Base-by-base conservation (phyloP, 2,329 filamentous ascomycete genomes). In the Coniochaeta prunicola region DNA sequence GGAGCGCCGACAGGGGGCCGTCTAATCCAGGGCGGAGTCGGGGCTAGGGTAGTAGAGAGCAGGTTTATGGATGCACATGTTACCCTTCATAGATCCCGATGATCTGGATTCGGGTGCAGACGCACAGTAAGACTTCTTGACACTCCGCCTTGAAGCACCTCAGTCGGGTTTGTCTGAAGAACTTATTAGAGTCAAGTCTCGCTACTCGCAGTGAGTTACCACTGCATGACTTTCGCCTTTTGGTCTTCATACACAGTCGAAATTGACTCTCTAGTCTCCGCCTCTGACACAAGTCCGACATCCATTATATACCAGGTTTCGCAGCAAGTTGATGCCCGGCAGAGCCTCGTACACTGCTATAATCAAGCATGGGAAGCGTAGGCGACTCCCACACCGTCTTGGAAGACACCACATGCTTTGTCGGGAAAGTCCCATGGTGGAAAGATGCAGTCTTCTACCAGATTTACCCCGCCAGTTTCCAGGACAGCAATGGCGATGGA, bases 381-480 rank as follows among this genome's bases (percentile, higher is more conserved):
- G 53, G 45, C 24, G n/a, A 55, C 33, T 21, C 24, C 12, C n/a
- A 33, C 19, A 12, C 53, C 30, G 30, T 36, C 2, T 12, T 17
- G 15, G 53, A 73, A 54, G 59, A 66, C 3, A 60, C 68, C 3
- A 69, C 70, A 38, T 66, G 65, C 17, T 69, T 64, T 59, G 63
- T 70, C 3, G 71, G 70, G 58, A 73, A 70, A 28, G 63, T 73
- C 33, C 69, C 73, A 0, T 79, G 74, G 74, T 79, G 77, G 77
- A 79, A 79, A 62, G 73, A 75, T 26, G 74, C 75, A 0, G 71
- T 72, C 9, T 75, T 79, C 56, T 79, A 77, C 55, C 78, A 83
- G 67, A 76, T 83, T 48, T 84, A 83, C 59, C 81, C 81, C 4
- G 78, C 81, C 4, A 79, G 76, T 57, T 84, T 83, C 71, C 74